Base-by-base conservation (phyloP, 2,329 filamentous ascomycete genomes). In the Colletotrichum nymphaeae region DNA sequence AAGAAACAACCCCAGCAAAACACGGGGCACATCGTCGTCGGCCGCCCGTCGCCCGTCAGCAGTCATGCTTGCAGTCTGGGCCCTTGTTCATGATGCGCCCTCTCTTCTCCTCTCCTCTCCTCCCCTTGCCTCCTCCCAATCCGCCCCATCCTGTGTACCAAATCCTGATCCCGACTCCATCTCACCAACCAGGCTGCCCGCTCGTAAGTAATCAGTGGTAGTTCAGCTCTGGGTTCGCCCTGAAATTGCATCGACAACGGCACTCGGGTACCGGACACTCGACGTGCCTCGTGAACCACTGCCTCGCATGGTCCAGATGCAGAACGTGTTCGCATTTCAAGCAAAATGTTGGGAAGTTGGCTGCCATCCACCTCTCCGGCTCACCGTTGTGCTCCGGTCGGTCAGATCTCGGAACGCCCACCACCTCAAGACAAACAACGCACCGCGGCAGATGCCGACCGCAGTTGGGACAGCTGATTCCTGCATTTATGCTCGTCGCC, bases 231-330 rank as follows among this genome's bases (percentile, higher is more conserved):
- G 88, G 88, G 70, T 91, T 91, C 14, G 88, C 88, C 76, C 87
- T 84, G 73, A 90, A 90, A 78, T 90, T 91, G 78, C 91, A 93
- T 46, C 88, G 86, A 75, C 92, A 93, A 64, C 90, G 86, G 77
- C 92, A 93, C 81, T 93, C 91, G 1, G 92, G 90, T 63, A 93
- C 90, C 0, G 92, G 91, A 77, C 92, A 93, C 81, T 93, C 90
- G 32, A 86, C 86, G 76, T 93, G 91, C 37, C 89, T 82, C 7
- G 87, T 84, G 77, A 93, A 93, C 92, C 92, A 93, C 81, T 89
- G 87, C 76, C 90, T 83, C 6, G 91, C 91, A 78, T 93, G 92
- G 76, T 93, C 91, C 70, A 93, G 84, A 77, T 93, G 92, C 77
- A 91, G 82, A 11, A 92, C 90, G 78, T 93, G 92, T 77, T 93